Evolutionary conservation across 2,329 filamentous ascomycete genomes (phyloP), one percentile per base, ranked within the genome.

Genomic region (Ceratocystis diversiconidia): DNA sequence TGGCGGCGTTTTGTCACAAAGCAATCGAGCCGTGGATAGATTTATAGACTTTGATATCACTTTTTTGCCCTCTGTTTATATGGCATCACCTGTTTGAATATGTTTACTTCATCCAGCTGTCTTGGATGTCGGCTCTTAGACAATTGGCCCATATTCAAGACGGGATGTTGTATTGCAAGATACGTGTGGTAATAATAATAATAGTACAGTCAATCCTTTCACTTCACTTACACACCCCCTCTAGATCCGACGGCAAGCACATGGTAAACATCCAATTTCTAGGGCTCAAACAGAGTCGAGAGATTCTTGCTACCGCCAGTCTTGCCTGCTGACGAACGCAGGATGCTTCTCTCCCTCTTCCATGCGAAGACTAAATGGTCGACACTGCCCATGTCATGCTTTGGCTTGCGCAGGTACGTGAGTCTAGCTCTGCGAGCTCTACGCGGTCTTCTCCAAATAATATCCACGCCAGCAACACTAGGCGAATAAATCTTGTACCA

Each of bases 401-500:
- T 88, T 67, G 89, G 85, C 79, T 92, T 80, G 73, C 92, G 84
- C 88, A 99, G 88, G 76, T 92, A 97, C 72, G 89, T 95, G 75
- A 99, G 79, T 70, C 90, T 82, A 30, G 92, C 92, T 72, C 94
- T 84, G 74, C 92, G 86, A 70, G 90, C 90, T 75, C 90, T 84
- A 86, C 91, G 94, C 73, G 84, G 82, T 69, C 85, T 82, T 71
- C 92, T 81, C 83, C 95, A 90, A 75, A 97, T 89, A 71, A 99
- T 87, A 77, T 99, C 92, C 72, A 99, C 90, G 69, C 89, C 90
- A 73, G 88, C 85, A 41, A 97, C 87, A 73, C 89, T 88, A 68
- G 92, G 92, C 73, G 85, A 89, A 79, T 94, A 97, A 67, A 97
- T 81, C 80, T 99, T 99, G 77, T 89, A 91, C 86, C 90, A 96